phyloP scores from a whole-genome alignment of 2,329 filamentous ascomycete genomes.

The Coniochaeta sp. region DNA sequence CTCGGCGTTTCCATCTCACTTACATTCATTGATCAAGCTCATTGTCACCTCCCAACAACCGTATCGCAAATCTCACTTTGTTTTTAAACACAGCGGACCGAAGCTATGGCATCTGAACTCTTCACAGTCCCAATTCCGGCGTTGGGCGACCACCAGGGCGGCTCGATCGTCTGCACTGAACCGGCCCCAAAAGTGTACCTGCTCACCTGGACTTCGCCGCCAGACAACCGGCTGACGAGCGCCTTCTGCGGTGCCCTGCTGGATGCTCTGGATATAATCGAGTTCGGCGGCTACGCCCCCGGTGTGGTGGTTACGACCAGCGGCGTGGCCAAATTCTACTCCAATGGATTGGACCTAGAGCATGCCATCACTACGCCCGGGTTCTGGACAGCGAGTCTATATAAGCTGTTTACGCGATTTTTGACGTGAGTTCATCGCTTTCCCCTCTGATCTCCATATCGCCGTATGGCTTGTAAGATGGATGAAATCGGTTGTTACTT shows the following conservation, averaged over 20 bases:
- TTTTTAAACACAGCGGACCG: not conserved
- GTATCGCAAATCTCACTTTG: not conserved
- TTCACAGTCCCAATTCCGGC: conserved; percentile 53
- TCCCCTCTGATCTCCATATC: not conserved
- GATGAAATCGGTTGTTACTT: too few relatives aligned
- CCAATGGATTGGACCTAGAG: conserved; percentile 72
- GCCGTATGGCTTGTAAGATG: too few relatives aligned
- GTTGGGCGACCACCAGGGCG: conserved; percentile 37
- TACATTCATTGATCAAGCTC: not conserved
- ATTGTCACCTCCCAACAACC: not conserved
- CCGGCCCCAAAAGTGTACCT: conserved; percentile 59
- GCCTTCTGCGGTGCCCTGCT: conserved; percentile 60
- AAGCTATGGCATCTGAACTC: conserved; percentile 23
- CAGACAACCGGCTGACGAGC: conserved; percentile 69
- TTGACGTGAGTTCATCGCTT: conserved; percentile 36
- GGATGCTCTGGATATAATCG: conserved; percentile 66
- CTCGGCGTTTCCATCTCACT: not conserved
- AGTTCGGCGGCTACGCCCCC: conserved; percentile 52
- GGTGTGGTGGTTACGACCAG: conserved; percentile 74
- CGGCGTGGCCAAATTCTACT: conserved; percentile 71
- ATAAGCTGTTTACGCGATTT: conserved; percentile 56
- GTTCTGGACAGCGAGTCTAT: conserved; percentile 56
- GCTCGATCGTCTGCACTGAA: conserved; percentile 54
- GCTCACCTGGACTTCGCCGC: conserved; percentile 61
- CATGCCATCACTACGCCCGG: conserved; percentile 50